Conservation (phyloP, 225 moss, liverwort and hornwort species). For the Anthoceros angustus region DNA sequence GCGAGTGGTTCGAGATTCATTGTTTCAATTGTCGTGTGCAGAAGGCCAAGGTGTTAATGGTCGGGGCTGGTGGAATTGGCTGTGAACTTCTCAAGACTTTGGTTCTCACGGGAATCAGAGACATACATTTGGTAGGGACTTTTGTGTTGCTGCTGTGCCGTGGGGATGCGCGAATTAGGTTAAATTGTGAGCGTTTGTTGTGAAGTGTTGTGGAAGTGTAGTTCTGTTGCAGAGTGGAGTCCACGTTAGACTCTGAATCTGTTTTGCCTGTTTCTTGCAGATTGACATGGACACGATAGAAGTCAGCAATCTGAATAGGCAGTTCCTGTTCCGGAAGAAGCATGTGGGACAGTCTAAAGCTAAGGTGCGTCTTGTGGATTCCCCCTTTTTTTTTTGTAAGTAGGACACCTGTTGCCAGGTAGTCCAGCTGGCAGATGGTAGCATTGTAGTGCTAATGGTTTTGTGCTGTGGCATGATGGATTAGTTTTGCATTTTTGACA, state of each 20-base stretch:
- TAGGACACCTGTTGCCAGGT: too few relatives aligned
- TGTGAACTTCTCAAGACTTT: conserved; percentile 97
- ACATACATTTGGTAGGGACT: conserved; percentile 71
- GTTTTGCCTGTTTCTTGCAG: conserved; percentile 18
- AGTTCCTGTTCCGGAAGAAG: conserved; percentile 86
- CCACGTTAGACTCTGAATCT: neutral
- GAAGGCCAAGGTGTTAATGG: conserved; percentile 88
- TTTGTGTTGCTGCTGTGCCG: neutral
- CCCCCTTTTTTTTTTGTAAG: neutral
- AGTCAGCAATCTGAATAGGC: conserved; percentile 97
- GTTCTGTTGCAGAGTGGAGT: neutral
- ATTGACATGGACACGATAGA: conserved; percentile 99
- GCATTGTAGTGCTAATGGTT: too few relatives aligned
- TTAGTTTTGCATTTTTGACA: neutral
- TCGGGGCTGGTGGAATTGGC: conserved; percentile 96
- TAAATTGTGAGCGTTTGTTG: neutral
- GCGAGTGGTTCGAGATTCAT: neutral
- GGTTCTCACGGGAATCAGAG: conserved; percentile 82
- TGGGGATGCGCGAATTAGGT: neutral
- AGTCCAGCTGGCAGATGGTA: neutral
- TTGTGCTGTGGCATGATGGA: too few relatives aligned
- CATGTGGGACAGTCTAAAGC: conserved; percentile 98
- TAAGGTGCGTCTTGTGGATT: conserved; percentile 29
- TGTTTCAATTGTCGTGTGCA: conserved; percentile 11
- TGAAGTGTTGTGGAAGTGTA: neutral